Conservation (phyloP, 345 rosid genomes). For the Syzygium aqueum region DNA sequence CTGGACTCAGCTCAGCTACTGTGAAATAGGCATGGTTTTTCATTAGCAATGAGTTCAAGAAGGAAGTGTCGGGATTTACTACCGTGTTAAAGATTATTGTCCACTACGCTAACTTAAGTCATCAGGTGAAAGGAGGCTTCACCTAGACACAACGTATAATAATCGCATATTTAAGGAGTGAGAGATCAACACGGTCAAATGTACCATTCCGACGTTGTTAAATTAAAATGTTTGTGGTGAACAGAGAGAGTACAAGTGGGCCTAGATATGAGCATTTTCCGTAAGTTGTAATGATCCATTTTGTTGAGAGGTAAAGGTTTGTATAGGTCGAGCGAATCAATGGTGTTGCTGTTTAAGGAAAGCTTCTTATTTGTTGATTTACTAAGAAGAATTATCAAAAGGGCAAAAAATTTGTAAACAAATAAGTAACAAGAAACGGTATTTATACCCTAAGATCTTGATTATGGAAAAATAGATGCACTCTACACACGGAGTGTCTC, state of each 20-base stretch:
- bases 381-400: background rate
- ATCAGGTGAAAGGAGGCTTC: accelerated
- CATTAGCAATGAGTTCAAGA: background rate
- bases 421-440: background rate
- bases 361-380: background rate
- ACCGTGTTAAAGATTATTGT: background rate
- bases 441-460: background rate
- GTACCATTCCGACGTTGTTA: background rate
- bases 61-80: background rate
- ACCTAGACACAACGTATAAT: accelerated
- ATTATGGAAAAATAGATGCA: background rate
- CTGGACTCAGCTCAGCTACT: accelerated
- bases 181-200: background rate
- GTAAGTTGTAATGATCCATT: background rate
- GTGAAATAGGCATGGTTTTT: background rate
- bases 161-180: accelerated
- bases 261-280: background rate
- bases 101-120: background rate
- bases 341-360: background rate
- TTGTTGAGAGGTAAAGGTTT: background rate
- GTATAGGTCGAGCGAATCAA: background rate
- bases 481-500: background rate
- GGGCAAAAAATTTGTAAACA: background rate
- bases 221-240: background rate
- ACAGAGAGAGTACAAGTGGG: background rate